Evolutionary conservation across 257 asterid genomes (phyloP).

Genomic region (Datura wrightii): DNA sequence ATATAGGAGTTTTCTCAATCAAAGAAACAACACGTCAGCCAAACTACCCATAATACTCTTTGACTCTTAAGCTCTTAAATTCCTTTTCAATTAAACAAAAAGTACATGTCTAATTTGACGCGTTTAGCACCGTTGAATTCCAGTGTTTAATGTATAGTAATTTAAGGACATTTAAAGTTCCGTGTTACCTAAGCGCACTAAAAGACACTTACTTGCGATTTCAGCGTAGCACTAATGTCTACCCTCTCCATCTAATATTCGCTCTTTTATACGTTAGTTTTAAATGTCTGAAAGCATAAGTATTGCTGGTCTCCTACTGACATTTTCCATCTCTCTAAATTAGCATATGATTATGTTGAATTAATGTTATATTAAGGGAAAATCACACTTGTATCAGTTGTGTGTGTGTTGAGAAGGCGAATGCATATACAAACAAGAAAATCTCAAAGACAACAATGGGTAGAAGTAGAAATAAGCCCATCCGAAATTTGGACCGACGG

Average conservation of each 20-base stretch:
- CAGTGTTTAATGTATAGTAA: conserved; percentile 11
- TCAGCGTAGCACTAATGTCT: not conserved
- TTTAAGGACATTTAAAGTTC: conserved; percentile 21
- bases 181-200: not conserved
- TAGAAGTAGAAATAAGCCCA: conserved; percentile 21
- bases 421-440: conserved; percentile 20
- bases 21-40: conserved; percentile 31
- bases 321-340: not conserved
- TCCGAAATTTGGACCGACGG: conserved; percentile 13
- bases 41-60: not conserved
- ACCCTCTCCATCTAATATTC: not conserved
- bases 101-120: conserved; percentile 7
- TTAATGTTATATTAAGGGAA: not conserved
- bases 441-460: conserved; percentile 22
- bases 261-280: not conserved
- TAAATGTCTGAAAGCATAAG: not conserved
- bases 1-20: conserved; percentile 39
- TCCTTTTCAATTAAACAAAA: not conserved
- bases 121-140: conserved; percentile 20
- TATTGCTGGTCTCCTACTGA: not conserved
- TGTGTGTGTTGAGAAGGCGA: not conserved
- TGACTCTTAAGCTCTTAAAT: conserved; percentile 19
- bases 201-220: not conserved
- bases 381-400: not conserved
- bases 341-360: not conserved